A percentile compares a stretch with the other conserved stretches of the same genome.
Conservation (phyloP, 202 grass and related monocot genomes). For the Zoysia matrella region DNA sequence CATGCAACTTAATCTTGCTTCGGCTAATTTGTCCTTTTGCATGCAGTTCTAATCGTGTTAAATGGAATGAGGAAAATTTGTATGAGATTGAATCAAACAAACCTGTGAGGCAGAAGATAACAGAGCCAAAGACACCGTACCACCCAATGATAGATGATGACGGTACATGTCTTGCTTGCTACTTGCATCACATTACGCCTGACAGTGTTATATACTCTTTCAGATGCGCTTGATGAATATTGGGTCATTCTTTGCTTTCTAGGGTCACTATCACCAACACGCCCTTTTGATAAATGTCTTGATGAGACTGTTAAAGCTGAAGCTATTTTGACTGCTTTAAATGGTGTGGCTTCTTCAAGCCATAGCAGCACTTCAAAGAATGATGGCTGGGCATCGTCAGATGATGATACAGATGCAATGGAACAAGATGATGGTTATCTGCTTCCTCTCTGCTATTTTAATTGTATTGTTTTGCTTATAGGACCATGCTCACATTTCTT, state of each 20-base stretch:
- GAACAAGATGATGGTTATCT: conserved; percentile 84
- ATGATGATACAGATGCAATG: conserved; percentile 81
- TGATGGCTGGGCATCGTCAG: conserved; percentile 80
- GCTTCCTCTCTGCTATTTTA: conserved; percentile 38
- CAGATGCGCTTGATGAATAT: conserved; percentile 5
- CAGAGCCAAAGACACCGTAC: conserved; percentile 96
- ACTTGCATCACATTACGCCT: conserved; percentile 18
- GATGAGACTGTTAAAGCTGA: conserved; percentile 80
- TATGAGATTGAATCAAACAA: conserved; percentile 98
- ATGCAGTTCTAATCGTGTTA: conserved; percentile 59
- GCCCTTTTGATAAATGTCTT: conserved; percentile 85
- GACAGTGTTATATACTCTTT: conserved; percentile 28
- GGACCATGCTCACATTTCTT: neutral
- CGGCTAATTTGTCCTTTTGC: conserved; percentile 25
- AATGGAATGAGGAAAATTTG: conserved; percentile 92
- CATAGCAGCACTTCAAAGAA: conserved; percentile 52
- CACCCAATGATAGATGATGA: conserved; percentile 96
- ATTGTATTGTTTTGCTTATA: conserved; percentile 10
- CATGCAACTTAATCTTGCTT: conserved; percentile 28
- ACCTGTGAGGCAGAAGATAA: conserved; percentile 96
- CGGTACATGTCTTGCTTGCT: conserved; percentile 56
- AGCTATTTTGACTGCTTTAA: conserved; percentile 83
- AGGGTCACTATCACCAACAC: conserved; percentile 81
- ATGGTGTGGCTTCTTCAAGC: conserved; percentile 85
- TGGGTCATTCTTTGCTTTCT: conserved; percentile 30